A percentile compares a stretch with the other conserved stretches of the same genome.
Evolutionary conservation across 306 rosid species (phyloP).

Genomic region (Carpinus fangiana): DNA sequence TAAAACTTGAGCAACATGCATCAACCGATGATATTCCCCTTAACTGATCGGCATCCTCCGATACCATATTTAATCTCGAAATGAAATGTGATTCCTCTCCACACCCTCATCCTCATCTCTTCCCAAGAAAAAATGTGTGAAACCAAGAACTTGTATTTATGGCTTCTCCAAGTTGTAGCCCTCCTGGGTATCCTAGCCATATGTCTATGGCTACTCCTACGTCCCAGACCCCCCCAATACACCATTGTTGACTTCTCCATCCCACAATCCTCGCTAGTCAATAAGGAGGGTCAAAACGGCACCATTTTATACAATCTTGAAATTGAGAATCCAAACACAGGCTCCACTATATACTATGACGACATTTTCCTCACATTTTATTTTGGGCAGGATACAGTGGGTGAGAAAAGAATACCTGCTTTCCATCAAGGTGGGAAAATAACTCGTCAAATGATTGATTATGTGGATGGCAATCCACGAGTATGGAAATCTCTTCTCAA

Average conservation of each 20-base stretch:
- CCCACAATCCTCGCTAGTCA: slow-evolving; percentile 18
- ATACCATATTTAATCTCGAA: neutral
- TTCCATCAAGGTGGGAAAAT: slow-evolving; percentile 34
- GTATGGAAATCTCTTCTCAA: slow-evolving; percentile 33
- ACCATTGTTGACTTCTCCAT: slow-evolving; percentile 37
- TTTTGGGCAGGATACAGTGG: slow-evolving; percentile 38
- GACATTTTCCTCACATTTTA: slow-evolving; percentile 31
- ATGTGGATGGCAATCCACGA: slow-evolving; percentile 16
- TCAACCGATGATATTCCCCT: neutral
- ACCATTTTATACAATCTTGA: slow-evolving; percentile 35
- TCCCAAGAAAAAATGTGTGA: slow-evolving; percentile 17
- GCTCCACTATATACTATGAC: slow-evolving; percentile 37
- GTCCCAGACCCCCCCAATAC: slow-evolving; percentile 38
- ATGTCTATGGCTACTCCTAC: slow-evolving; percentile 40
- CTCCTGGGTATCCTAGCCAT: slow-evolving; percentile 39
- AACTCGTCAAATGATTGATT: neutral
- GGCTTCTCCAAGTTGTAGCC: slow-evolving; percentile 27
- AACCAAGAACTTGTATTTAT: slow-evolving; percentile 25
- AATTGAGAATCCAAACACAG: slow-evolving; percentile 48
- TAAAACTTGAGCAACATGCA: slow-evolving; percentile 7
- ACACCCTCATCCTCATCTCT: neutral
- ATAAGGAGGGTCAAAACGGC: slow-evolving; percentile 18
- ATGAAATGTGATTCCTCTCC: neutral
- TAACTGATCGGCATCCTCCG: neutral
- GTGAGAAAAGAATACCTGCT: slow-evolving; percentile 32